These are phyloP conservation scores for Diaporthe batatas DNA, from an alignment of 2,329 filamentous ascomycete genomes.

Conservation along the genomic window DNA sequence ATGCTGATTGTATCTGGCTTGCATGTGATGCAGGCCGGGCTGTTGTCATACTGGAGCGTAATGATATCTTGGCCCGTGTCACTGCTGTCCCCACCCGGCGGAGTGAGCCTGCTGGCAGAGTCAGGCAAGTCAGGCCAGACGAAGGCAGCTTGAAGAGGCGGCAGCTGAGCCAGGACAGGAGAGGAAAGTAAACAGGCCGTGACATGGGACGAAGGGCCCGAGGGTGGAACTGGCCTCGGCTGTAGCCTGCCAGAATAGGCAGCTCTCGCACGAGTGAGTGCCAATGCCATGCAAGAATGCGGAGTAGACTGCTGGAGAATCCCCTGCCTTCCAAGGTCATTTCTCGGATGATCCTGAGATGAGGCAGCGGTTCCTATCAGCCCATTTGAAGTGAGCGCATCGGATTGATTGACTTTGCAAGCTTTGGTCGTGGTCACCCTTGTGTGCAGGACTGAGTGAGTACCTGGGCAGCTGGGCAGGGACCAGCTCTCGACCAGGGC, in stretches of 20 bases:
- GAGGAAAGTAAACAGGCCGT: slow-evolving; percentile 11
- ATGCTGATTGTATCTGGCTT: slow-evolving; percentile 17
- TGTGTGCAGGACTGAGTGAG: too few relatives aligned
- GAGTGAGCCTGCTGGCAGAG: neutral
- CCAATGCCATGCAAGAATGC: neutral
- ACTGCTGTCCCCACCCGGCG: neutral
- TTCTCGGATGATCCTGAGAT: too few relatives aligned
- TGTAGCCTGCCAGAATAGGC: slow-evolving; percentile 21
- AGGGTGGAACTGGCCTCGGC: neutral
- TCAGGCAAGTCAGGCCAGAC: neutral
- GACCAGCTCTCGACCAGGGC: neutral
- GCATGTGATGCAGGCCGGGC: slow-evolving; percentile 4
- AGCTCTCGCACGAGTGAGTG: slow-evolving; percentile 32
- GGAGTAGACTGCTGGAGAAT: neutral
- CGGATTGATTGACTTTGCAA: neutral
- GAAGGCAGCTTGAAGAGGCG: neutral
- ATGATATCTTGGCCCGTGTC: slow-evolving; percentile 5
- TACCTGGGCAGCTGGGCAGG: too few relatives aligned
- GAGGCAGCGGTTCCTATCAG: too few relatives aligned
- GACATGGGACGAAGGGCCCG: neutral
- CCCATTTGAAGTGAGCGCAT: neutral
- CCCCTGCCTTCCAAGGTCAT: too few relatives aligned
- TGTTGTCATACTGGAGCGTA: slow-evolving; percentile 21
- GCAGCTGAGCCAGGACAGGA: slow-evolving; percentile 18
- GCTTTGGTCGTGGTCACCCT: neutral